Conservation (phyloP, 2,329 filamentous ascomycete genomes). For the Aureobasidium sp. region DNA sequence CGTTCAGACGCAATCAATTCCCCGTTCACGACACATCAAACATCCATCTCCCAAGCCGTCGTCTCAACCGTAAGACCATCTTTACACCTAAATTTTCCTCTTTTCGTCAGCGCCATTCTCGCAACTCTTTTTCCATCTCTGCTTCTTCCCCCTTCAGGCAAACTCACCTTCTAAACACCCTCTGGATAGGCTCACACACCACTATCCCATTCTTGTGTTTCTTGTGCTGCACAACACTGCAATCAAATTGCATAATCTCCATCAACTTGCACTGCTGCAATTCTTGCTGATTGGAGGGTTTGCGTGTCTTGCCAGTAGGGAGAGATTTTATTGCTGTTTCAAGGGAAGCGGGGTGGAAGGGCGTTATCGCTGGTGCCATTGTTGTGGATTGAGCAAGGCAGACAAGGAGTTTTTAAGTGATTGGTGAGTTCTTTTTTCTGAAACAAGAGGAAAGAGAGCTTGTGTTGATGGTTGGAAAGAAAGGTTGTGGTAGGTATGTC, state of each 20-base stretch:
- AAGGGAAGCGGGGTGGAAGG: slow-evolving; percentile 47
- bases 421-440: too few relatives aligned
- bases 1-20: neutral
- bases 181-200: slow-evolving; percentile 49
- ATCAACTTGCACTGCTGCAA: slow-evolving; percentile 48
- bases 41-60: slow-evolving; percentile 46
- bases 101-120: neutral
- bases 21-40: neutral
- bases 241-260: slow-evolving; percentile 56
- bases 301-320: slow-evolving; percentile 44
- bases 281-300: slow-evolving; percentile 40
- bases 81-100: slow-evolving; percentile 36
- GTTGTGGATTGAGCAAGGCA: slow-evolving; percentile 13
- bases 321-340: slow-evolving; percentile 43
- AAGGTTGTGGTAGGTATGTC: slow-evolving; percentile 15
- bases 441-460: slow-evolving; percentile 17
- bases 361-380: slow-evolving; percentile 50
- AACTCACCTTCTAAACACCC: slow-evolving; percentile 51
- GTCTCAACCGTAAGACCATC: slow-evolving; percentile 53
- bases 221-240: slow-evolving; percentile 42
- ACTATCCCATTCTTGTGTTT: slow-evolving; percentile 32
- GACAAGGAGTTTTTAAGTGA: too few relatives aligned
- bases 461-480: neutral
- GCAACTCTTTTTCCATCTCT: neutral
- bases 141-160: neutral